A percentile compares a stretch with the other conserved stretches of the same genome.
phyloP scores from a whole-genome alignment of 2,329 filamentous ascomycete genomes.

The Rutstroemia sp. region DNA sequence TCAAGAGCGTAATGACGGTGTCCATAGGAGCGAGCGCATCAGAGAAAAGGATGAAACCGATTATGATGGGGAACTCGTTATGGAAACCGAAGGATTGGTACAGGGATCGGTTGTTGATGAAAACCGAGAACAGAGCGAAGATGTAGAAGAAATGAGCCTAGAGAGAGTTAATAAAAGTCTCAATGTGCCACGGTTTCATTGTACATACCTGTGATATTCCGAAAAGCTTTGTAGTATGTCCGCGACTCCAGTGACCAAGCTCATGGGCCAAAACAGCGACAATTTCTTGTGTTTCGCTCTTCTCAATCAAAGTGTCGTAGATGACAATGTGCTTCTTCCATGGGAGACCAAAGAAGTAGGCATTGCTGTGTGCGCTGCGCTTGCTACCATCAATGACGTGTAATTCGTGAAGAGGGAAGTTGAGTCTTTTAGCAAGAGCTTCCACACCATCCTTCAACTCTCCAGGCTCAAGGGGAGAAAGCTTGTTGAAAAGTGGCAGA shows the following conservation, averaged over 20 bases:
- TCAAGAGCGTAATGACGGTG: conserved; percentile 84
- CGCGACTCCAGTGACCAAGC: conserved; percentile 93
- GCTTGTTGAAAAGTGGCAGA: conserved; percentile 94
- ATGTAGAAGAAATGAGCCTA: conserved; percentile 94
- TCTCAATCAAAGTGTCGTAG: conserved; percentile 95
- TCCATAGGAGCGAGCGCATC: conserved; percentile 94
- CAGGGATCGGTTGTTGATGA: conserved; percentile 89
- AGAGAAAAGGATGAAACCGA: conserved; percentile 96
- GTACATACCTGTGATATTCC: conserved; percentile 67
- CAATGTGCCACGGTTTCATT: neutral
- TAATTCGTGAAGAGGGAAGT: conserved; percentile 87
- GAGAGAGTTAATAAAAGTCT: conserved; percentile 25
- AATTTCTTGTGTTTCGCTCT: conserved; percentile 86
- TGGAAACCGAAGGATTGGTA: conserved; percentile 89
- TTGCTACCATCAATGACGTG: conserved; percentile 94
- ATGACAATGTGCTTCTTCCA: conserved; percentile 99
- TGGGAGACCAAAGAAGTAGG: conserved; percentile 93
- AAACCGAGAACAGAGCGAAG: conserved; percentile 92
- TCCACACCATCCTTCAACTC: conserved; percentile 85
- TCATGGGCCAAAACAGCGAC: conserved; percentile 93
- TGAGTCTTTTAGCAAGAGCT: conserved; percentile 69
- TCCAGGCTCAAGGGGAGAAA: conserved; percentile 83
- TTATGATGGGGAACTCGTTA: conserved; percentile 79
- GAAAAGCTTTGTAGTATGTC: conserved; percentile 88
- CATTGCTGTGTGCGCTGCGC: conserved; percentile 81